Conservation (phyloP, 148 eudicot species). For the Cornus controversa region DNA sequence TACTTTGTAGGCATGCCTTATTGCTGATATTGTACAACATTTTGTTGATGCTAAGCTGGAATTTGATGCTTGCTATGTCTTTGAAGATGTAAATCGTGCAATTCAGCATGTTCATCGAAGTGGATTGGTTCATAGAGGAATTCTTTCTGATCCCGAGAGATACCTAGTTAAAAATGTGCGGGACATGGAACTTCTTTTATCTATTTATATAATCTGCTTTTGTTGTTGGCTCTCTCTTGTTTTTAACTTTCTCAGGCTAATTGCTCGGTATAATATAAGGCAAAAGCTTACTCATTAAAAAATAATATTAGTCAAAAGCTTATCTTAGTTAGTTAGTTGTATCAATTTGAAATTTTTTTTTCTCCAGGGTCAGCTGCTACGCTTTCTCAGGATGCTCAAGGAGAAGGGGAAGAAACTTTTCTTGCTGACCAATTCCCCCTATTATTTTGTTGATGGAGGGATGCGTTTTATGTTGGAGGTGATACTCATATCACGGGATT, state of each 20-base stretch:
- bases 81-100: slow-evolving; percentile 87
- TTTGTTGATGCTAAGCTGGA: slow-evolving; percentile 96
- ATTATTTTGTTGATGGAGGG: slow-evolving; percentile 97
- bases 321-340: neutral
- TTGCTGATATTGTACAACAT: slow-evolving; percentile 96
- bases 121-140: slow-evolving; percentile 84
- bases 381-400: slow-evolving; percentile 74
- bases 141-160: slow-evolving; percentile 77
- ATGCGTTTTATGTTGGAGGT: slow-evolving; percentile 96
- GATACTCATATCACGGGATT: slow-evolving; percentile 13
- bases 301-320: neutral
- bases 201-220: slow-evolving; percentile 6
- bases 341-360: neutral
- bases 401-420: slow-evolving; percentile 94
- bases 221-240: slow-evolving; percentile 1
- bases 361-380: slow-evolving; percentile 63
- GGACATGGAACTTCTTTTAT: slow-evolving; percentile 3
- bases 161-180: slow-evolving; percentile 98
- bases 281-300: no score
- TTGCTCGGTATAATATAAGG: neutral
- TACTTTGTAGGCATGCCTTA: slow-evolving; percentile 79
- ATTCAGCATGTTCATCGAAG: slow-evolving; percentile 94
- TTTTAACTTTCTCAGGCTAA: slow-evolving; percentile 12
- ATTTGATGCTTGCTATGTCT: slow-evolving; percentile 89
- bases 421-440: slow-evolving; percentile 96